phyloP scores from a whole-genome alignment of 805 yeast species.

The Candida sakaeoensis region DNA sequence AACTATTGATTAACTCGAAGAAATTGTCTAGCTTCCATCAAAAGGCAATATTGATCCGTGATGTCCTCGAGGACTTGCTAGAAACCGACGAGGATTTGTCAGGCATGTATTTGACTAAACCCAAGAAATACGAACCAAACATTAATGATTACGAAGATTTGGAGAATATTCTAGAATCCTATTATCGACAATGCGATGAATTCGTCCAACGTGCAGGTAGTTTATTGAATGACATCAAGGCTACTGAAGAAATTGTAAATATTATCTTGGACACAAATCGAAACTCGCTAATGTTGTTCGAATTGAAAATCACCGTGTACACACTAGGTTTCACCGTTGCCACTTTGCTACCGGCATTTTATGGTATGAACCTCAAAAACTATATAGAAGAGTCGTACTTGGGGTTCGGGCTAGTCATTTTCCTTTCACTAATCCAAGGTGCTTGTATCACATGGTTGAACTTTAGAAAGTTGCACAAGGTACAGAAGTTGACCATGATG shows the following conservation, averaged over 20 bases:
- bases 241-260: slow-evolving; percentile 90
- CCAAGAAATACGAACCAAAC: slow-evolving; percentile 17
- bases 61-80: slow-evolving; percentile 76
- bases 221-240: slow-evolving; percentile 73
- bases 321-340: slow-evolving; percentile 85
- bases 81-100: slow-evolving; percentile 85
- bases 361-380: slow-evolving; percentile 82
- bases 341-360: slow-evolving; percentile 79
- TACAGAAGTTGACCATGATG: slow-evolving; percentile 66
- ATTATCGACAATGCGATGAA: slow-evolving; percentile 89
- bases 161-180: slow-evolving; percentile 84
- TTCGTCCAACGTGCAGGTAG: slow-evolving; percentile 88
- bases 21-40: slow-evolving; percentile 70
- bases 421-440: slow-evolving; percentile 52
- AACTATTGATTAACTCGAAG: slow-evolving; percentile 69
- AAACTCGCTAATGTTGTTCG: slow-evolving; percentile 84
- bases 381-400: slow-evolving; percentile 64
- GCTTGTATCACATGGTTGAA: slow-evolving; percentile 50
- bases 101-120: slow-evolving; percentile 67
- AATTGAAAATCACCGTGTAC: slow-evolving; percentile 75
- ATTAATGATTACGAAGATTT: slow-evolving; percentile 72
- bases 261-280: slow-evolving; percentile 89
- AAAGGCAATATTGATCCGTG: slow-evolving; percentile 67
- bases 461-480: slow-evolving; percentile 53
- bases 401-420: slow-evolving; percentile 61